Evolutionary conservation across 2,329 filamentous ascomycete genomes (phyloP).

Genomic region (Pezicula radicicola): DNA sequence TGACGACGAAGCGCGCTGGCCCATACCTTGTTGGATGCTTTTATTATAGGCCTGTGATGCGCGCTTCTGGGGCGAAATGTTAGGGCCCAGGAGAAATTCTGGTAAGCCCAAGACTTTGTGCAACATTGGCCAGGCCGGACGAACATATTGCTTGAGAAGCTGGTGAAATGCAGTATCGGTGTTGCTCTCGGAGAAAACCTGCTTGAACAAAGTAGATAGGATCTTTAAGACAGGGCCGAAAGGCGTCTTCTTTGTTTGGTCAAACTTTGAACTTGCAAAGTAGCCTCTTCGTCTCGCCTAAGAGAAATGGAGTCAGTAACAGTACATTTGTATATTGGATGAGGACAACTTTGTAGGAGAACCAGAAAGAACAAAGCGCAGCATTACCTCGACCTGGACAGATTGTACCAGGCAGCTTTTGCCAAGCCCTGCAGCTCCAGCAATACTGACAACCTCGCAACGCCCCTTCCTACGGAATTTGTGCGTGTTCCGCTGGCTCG

Average conservation of each 20-base stretch:
- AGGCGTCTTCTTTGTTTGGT: slow-evolving; percentile 56
- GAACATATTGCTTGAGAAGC: slow-evolving; percentile 57
- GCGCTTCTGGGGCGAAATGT: slow-evolving; percentile 2
- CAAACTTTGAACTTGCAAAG: slow-evolving; percentile 65
- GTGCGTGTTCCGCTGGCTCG: slow-evolving; percentile 20
- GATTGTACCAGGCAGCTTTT: slow-evolving; percentile 65
- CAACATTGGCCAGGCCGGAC: slow-evolving; percentile 62
- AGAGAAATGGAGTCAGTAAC: too few species aligned
- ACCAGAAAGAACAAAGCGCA: too few species aligned
- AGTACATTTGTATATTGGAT: too few species aligned
- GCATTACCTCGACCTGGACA: slow-evolving; percentile 47
- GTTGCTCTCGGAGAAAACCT: slow-evolving; percentile 65
- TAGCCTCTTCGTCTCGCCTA: slow-evolving; percentile 56
- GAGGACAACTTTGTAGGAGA: too few species aligned
- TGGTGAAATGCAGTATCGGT: slow-evolving; percentile 63
- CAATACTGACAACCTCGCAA: slow-evolving; percentile 60
- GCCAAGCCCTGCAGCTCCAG: slow-evolving; percentile 60
- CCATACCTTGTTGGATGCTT: slow-evolving; percentile 21
- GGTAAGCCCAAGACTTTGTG: slow-evolving; percentile 60
- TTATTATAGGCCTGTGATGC: slow-evolving; percentile 25
- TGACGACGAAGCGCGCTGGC: slow-evolving; percentile 22
- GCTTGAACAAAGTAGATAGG: slow-evolving; percentile 64
- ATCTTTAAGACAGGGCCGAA: slow-evolving; percentile 63
- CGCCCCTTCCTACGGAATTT: slow-evolving; percentile 61
- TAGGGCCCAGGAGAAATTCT: slow-evolving; percentile 62